Conservation (phyloP, 1,284 basidiomycete genomes). For the Marasmius sp. region DNA sequence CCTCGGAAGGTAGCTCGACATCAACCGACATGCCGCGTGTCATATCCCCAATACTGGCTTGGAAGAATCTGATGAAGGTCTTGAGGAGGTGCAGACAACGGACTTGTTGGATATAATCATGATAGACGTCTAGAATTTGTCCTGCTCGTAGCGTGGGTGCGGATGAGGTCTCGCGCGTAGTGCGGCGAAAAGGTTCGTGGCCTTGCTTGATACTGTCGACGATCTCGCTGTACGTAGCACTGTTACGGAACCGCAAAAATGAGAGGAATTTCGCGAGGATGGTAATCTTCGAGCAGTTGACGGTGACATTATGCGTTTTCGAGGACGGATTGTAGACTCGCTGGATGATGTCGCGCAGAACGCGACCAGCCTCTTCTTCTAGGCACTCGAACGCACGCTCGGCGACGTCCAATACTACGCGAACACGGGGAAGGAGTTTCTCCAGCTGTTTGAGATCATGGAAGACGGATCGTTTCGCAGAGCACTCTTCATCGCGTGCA, state of each 20-base stretch:
- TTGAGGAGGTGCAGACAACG: conserved; percentile 6
- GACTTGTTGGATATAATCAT: conserved; percentile 10
- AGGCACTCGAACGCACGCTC: conserved; percentile 40
- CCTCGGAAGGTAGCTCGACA: conserved; percentile 17
- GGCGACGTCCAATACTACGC: conserved; percentile 34
- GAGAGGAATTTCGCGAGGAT: conserved; percentile 40
- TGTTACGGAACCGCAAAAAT: conserved; percentile 57
- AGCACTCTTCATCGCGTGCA: conserved; percentile 31
- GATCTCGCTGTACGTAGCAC: conserved; percentile 40
- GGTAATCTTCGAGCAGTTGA: conserved; percentile 25
- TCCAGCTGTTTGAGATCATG: conserved; percentile 36
- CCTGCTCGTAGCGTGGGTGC: neutral
- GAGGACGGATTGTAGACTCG: conserved; percentile 19
- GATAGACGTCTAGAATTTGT: conserved; percentile 4
- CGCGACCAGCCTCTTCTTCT: conserved; percentile 39
- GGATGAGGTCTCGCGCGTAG: neutral
- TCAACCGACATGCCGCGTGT: neutral
- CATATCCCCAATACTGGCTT: conserved; percentile 2
- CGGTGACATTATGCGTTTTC: conserved; percentile 18
- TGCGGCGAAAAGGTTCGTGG: neutral
- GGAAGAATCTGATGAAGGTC: conserved; percentile 13
- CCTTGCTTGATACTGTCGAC: conserved; percentile 11
- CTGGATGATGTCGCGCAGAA: conserved; percentile 34
- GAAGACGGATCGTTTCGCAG: conserved; percentile 35
- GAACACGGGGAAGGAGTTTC: conserved; percentile 31